phyloP scores from a whole-genome alignment of 345 rosid genomes.

The Arabidopsis suecica region DNA sequence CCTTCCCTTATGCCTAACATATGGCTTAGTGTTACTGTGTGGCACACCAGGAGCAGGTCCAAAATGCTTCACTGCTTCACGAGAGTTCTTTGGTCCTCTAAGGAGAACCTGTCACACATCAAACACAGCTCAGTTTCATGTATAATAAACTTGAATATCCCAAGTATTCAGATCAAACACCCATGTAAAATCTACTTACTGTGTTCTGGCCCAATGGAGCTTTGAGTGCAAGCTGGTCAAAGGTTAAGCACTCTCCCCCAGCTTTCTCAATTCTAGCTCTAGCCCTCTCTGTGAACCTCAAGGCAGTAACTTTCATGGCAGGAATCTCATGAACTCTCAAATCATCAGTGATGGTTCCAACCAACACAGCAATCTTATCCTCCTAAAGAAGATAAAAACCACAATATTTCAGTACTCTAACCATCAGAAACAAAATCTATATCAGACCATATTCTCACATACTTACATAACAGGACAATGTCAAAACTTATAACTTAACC shows the following conservation, averaged over 20 bases:
- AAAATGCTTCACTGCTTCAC: slow-evolving; percentile 96
- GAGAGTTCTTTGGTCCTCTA: slow-evolving; percentile 89
- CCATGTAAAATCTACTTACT: slow-evolving; percentile 44
- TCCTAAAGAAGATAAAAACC: slow-evolving; percentile 46
- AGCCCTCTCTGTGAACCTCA: slow-evolving; percentile 88
- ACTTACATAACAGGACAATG: background rate
- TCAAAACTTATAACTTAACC: background rate
- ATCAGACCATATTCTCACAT: background rate
- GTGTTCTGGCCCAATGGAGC: slow-evolving; percentile 97
- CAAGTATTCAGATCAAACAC: background rate
- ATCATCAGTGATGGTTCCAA: slow-evolving; percentile 87
- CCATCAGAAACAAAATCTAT: background rate
- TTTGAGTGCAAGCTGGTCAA: slow-evolving; percentile 88
- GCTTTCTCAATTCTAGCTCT: slow-evolving; percentile 97
- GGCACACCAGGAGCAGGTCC: slow-evolving; percentile 98
- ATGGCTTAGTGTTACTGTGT: slow-evolving; percentile 86
- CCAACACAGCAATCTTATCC: slow-evolving; percentile 76
- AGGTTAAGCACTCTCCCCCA: slow-evolving; percentile 93
- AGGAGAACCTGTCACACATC: slow-evolving; percentile 62
- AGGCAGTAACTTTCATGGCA: slow-evolving; percentile 73
- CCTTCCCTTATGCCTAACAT: slow-evolving; percentile 79
- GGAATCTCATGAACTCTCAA: slow-evolving; percentile 84
- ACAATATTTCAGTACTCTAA: background rate
- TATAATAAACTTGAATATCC: background rate
- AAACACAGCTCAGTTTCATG: background rate